Evolutionary conservation across 441 rosid species (phyloP).

Genomic region (Croton laevigatus): DNA sequence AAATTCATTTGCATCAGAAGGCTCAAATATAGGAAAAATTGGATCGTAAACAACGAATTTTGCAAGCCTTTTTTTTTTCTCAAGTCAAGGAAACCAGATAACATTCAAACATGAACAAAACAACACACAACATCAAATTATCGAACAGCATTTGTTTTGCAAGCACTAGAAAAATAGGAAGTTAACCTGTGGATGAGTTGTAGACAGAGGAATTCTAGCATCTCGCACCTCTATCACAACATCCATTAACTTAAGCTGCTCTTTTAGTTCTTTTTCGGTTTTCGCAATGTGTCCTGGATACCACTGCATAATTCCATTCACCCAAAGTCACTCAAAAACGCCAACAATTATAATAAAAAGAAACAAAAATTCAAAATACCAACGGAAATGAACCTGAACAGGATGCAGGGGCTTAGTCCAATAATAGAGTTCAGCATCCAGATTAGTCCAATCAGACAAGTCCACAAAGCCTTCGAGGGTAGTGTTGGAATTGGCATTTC

Average conservation of each 20-base stretch:
- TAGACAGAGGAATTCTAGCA: constrained; percentile 89
- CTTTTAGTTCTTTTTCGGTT: constrained; percentile 85
- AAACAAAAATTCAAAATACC: background rate
- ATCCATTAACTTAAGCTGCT: constrained; percentile 92
- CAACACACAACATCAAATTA: background rate
- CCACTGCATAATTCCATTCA: constrained; percentile 50
- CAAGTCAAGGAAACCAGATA: background rate
- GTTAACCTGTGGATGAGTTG: constrained; percentile 78
- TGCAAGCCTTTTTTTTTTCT: no score
- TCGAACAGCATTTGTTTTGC: background rate
- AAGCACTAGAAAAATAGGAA: background rate
- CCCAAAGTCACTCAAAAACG: background rate
- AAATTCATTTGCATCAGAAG: no score
- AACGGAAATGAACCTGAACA: constrained; percentile 52
- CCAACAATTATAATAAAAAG: no score
- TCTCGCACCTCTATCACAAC: constrained; percentile 92
- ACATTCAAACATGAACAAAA: background rate
- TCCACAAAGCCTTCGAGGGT: constrained; percentile 29
- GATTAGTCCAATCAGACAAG: constrained; percentile 63
- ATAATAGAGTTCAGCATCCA: constrained; percentile 67
- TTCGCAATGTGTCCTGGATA: constrained; percentile 96
- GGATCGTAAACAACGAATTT: no score
- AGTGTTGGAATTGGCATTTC: constrained; percentile 24
- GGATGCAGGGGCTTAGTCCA: constrained; percentile 80
- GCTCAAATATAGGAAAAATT: no score